Evolutionary conservation across 1,284 basidiomycete species (phyloP), one percentile per base, ranked within the genome.

Genomic region (Mycena citricolor): DNA sequence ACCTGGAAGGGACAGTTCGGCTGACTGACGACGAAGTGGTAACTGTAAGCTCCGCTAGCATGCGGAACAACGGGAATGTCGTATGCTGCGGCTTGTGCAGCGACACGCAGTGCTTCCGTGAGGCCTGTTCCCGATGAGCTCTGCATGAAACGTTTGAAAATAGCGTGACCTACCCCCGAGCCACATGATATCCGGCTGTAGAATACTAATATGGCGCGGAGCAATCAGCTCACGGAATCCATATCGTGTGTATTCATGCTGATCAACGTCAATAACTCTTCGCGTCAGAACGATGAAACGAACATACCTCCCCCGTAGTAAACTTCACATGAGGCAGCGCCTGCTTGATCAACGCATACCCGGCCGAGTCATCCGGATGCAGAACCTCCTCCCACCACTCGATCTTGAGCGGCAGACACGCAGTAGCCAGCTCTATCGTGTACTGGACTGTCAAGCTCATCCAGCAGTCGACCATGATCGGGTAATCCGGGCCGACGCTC

Each of bases 301-400:
- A 28, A n/a, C 50, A 23, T 42, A 60, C 61, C 48, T 76, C 75
- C 41, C 74, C 75, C 2, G 75, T 76, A 5, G 75, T 77, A 60
- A 72, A 77, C 52, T 73, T 73, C 47, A 74, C 55, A 25, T 67
- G 64, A 3, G 73, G 75, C 16, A 74, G 34, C 38, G 68, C 68
- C 40, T 62, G 53, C 57, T 73, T 72, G 47, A 74, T 66, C 44
- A 66, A 53, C 37, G 58, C 54, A 49, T 72, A 69, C 11, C 73
- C 73, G 46, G 73, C 69, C 54, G 70, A 67, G 46, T 74, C 54
- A 17, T 57, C 70, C 8, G 73, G 72, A 53, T 70, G 69, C 5
- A 73, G 63, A 6, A 68, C 66, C 57, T 77, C 74, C 55, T 77
- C 75, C 71, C 72, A 77, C 75, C 74, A 77, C 46, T 71, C 61